A percentile compares a stretch with the other conserved stretches of the same genome.
These are phyloP conservation scores for Nitzschia sp. DNA, from an alignment of 108 stramenopile genomes.

Conservation along the genomic window DNA sequence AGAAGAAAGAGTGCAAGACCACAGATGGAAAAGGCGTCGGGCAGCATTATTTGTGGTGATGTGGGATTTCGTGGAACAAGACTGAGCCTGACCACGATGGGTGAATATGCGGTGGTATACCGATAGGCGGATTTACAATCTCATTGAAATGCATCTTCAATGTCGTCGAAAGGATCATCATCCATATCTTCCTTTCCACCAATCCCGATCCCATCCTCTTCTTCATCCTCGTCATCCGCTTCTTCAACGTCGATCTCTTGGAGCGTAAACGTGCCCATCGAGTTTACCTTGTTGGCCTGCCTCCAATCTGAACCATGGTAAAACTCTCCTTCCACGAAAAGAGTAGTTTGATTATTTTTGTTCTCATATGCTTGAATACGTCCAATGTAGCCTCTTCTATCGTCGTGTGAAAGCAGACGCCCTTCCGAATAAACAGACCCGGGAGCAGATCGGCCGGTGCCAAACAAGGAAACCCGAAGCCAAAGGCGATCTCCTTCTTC, in stretches of 20 bases:
- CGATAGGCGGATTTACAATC: no score
- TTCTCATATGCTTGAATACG: neutral
- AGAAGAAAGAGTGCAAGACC: no score
- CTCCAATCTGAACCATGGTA: conserved; percentile 11
- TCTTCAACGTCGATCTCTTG: conserved; percentile 4
- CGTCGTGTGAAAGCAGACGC: conserved; percentile 20
- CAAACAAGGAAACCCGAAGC: conserved; percentile 25
- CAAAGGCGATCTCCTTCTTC: conserved; percentile 9
- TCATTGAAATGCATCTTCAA: conserved; percentile 8
- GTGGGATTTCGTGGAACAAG: no score
- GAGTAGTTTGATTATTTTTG: neutral
- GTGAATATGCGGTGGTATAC: no score
- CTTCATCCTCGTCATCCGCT: conserved; percentile 3
- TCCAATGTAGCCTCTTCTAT: conserved; percentile 19
- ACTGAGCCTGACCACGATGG: no score
- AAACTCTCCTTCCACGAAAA: conserved; percentile 5
- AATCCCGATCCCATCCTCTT: neutral
- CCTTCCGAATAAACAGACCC: conserved; percentile 26
- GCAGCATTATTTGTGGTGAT: no score
- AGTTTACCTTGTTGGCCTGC: neutral
- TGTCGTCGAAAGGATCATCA: neutral
- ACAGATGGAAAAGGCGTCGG: no score
- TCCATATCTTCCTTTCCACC: neutral
- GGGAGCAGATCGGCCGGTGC: conserved; percentile 11
- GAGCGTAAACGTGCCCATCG: conserved; percentile 10